Evolutionary conservation across 2,329 filamentous ascomycete species (phyloP).

Genomic region (Xylariaceae sp.): DNA sequence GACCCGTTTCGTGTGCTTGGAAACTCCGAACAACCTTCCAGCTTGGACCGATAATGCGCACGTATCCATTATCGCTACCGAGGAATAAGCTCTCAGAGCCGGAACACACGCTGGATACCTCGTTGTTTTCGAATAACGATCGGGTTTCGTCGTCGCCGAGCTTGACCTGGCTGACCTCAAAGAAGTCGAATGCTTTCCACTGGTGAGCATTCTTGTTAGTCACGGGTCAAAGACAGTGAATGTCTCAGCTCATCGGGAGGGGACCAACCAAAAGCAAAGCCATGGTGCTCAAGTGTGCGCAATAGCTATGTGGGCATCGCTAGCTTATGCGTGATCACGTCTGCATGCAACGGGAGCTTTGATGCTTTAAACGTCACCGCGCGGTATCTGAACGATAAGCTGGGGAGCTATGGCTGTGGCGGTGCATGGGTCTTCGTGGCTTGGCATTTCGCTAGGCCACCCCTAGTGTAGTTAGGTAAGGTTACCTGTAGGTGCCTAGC

Average conservation of each 20-base stretch:
- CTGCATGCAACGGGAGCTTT: constrained; percentile 17
- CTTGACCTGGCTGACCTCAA: constrained; percentile 87
- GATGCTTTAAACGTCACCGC: constrained; percentile 37
- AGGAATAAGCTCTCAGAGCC: constrained; percentile 90
- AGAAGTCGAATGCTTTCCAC: constrained; percentile 99
- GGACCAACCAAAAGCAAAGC: constrained; percentile 43
- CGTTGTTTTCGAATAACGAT: constrained; percentile 79
- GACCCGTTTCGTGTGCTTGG: constrained; percentile 79
- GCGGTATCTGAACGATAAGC: constrained; percentile 11
- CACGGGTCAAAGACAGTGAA: not conserved
- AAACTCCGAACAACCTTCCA: constrained; percentile 90
- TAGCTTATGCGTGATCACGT: constrained; percentile 18
- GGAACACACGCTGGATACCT: constrained; percentile 82
- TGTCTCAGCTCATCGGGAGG: not conserved
- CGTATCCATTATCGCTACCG: constrained; percentile 81
- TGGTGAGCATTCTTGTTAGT: constrained; percentile 46
- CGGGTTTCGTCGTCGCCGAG: constrained; percentile 80
- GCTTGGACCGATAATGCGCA: constrained; percentile 83
- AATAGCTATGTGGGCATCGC: constrained; percentile 31
- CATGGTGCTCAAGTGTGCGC: constrained; percentile 35
- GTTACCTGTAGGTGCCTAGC: too few relatives aligned
- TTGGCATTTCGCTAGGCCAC: too few relatives aligned
- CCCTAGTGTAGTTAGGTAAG: too few relatives aligned
- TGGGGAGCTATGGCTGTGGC: constrained; percentile 27
- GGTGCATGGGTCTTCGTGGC: not conserved